phyloP scores from a whole-genome alignment of 768 basidiomycete species.

The Leccinellum luteum region DNA sequence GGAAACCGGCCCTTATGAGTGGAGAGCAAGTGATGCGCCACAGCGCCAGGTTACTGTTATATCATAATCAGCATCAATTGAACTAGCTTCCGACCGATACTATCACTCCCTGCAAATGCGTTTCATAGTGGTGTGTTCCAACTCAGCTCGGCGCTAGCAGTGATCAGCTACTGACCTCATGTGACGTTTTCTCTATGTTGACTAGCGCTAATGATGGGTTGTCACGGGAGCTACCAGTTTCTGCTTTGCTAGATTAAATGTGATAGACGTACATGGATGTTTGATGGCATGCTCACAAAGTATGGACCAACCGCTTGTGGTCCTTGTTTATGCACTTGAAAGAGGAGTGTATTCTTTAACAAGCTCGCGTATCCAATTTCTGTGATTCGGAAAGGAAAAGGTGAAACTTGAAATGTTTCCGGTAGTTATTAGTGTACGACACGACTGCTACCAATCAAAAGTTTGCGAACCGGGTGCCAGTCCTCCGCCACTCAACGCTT shows the following conservation, averaged over 20 bases:
- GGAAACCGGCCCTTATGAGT: too few species aligned
- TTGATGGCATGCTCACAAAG: not conserved
- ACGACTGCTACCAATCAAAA: too few species aligned
- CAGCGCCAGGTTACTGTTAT: not conserved
- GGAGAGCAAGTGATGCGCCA: too few species aligned
- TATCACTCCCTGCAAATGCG: not conserved
- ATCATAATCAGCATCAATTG: not conserved
- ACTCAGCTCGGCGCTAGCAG: not conserved
- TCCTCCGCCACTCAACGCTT: too few species aligned
- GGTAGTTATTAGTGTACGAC: too few species aligned
- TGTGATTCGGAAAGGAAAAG: not conserved
- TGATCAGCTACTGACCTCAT: not conserved
- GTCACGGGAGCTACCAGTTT: too few species aligned
- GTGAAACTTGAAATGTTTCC: not conserved
- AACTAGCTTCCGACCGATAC: too few species aligned
- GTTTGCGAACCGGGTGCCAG: not conserved
- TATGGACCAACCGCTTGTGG: not conserved
- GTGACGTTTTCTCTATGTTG: not conserved
- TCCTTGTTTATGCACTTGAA: not conserved
- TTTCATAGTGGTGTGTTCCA: not conserved
- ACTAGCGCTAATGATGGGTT: not conserved
- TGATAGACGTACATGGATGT: not conserved
- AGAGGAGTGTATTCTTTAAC: not conserved
- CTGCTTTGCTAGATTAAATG: too few species aligned
- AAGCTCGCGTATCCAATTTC: not conserved